phyloP scores from a whole-genome alignment of 176 grass and related monocot genomes.

The Phyllostachys edulis region DNA sequence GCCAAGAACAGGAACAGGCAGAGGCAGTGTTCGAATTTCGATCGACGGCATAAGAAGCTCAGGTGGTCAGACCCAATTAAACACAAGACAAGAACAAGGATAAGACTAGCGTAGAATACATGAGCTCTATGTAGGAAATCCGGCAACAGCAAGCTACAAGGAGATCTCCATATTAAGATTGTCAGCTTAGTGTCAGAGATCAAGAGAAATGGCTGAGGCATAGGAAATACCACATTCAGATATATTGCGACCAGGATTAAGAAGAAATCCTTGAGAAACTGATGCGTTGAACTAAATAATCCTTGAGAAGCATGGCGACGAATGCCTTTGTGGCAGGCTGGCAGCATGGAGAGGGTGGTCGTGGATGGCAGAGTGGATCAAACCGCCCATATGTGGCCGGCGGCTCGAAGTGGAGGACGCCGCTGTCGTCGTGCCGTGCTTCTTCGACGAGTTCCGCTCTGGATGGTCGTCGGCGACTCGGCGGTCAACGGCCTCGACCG shows the following conservation, averaged over 20 bases:
- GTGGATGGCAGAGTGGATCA: no score
- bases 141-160: background rate
- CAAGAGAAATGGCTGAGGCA: background rate
- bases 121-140: background rate
- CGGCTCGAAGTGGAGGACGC: no score
- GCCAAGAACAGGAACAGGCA: no score
- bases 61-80: background rate
- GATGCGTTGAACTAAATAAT: background rate
- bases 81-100: background rate
- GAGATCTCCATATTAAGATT: background rate
- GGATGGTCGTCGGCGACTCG: no score
- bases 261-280: background rate
- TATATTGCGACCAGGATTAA: background rate
- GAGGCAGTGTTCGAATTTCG: no score
- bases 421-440: no score
- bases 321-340: no score
- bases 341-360: no score
- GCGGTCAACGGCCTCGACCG: no score
- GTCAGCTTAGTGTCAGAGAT: background rate
- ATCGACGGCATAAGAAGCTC: background rate
- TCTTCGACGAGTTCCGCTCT: no score
- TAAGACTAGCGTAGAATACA: background rate
- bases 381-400: no score
- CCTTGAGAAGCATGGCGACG: no score
- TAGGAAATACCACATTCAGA: background rate